Conservation (phyloP, 352 stramenopile species). For the Pythium volutum region DNA sequence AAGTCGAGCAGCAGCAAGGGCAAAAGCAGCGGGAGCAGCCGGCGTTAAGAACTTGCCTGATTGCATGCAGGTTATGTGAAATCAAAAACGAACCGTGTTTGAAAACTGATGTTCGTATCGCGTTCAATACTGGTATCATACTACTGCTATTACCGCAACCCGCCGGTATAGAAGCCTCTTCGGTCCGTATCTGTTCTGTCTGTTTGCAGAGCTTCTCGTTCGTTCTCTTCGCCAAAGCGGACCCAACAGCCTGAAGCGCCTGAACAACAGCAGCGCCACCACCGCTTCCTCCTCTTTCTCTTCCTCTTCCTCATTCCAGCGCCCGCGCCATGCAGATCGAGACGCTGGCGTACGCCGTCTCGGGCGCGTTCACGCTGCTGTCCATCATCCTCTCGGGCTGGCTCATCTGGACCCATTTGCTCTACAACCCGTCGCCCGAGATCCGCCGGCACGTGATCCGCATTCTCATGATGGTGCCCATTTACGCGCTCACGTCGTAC, state of each 20-base stretch:
- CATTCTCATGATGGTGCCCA: constrained; percentile 93
- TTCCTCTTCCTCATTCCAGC: background rate
- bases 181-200: constrained; percentile 8
- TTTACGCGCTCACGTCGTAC: constrained; percentile 91
- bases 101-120: background rate
- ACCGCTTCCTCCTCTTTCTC: background rate
- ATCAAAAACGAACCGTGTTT: background rate
- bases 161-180: constrained; percentile 7
- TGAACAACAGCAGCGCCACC: background rate
- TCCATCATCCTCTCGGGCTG: constrained; percentile 79
- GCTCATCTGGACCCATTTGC: constrained; percentile 87
- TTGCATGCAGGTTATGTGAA: constrained; percentile 1
- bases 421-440: constrained; percentile 76
- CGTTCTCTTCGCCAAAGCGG: constrained; percentile 1
- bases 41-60: constrained; percentile 17
- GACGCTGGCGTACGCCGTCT: constrained; percentile 87
- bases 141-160: background rate
- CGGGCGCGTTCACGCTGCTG: constrained; percentile 83
- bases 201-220: background rate
- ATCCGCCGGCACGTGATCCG: constrained; percentile 92
- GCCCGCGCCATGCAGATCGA: constrained; percentile 66
- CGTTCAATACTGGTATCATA: background rate
- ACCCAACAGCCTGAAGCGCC: background rate
- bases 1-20: constrained; percentile 12
- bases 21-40: constrained; percentile 15